Evolutionary conservation across 257 asterid genomes (phyloP).

Genomic region (Gardenia jasminoides): DNA sequence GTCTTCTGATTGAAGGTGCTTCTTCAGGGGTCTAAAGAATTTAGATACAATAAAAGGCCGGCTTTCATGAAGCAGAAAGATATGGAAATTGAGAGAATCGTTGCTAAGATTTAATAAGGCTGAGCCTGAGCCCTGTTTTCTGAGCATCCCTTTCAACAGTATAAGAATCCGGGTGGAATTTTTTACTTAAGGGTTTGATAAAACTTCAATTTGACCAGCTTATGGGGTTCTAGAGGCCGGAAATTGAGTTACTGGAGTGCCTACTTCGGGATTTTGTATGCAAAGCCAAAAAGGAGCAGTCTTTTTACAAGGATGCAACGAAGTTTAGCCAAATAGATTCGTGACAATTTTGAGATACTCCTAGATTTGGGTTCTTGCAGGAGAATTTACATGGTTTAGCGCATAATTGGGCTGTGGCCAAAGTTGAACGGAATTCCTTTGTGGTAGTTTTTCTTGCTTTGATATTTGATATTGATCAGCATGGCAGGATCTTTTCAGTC

Average conservation of each 20-base stretch:
- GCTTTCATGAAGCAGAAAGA: background rate
- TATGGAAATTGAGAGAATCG: background rate
- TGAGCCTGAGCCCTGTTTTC: background rate
- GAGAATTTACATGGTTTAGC: background rate
- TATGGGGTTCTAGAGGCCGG: constrained; percentile 3
- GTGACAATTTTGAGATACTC: background rate
- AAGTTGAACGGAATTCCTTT: background rate
- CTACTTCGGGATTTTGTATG: background rate
- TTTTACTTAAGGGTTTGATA: background rate
- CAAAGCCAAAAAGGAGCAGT: constrained; percentile 7
- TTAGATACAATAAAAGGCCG: background rate
- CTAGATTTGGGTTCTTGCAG: constrained; percentile 1
- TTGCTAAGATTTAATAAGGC: background rate
- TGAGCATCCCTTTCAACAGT: background rate
- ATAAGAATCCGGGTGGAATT: background rate
- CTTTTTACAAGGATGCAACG: background rate
- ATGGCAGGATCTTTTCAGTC: constrained; percentile 48
- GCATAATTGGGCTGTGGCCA: background rate
- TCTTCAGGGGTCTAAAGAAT: background rate
- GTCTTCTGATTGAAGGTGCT: too few relatives aligned
- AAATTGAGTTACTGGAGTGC: background rate
- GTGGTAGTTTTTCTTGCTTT: constrained; percentile 7
- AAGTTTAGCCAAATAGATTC: background rate
- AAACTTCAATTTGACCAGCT: background rate
- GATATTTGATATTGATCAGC: constrained; percentile 25